These are phyloP conservation scores for Amaranthus cruentus DNA, from an alignment of 148 eudicot species.

Conservation along the genomic window DNA sequence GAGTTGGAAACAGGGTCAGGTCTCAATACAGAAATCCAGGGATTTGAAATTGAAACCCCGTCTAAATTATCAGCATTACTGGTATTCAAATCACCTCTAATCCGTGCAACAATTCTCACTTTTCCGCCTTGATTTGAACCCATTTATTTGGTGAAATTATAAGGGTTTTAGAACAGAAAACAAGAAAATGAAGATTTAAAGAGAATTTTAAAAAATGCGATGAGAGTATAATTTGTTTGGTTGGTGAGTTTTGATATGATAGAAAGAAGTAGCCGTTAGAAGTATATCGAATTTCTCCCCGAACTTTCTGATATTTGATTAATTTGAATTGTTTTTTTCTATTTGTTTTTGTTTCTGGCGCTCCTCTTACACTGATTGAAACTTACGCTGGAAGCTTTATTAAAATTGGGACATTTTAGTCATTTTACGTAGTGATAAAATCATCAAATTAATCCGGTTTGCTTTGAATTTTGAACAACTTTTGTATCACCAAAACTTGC, in stretches of 20 bases:
- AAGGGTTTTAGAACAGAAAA: slow-evolving; percentile 9
- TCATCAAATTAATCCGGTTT: neutral
- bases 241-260: neutral
- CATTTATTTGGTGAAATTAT: slow-evolving; percentile 13
- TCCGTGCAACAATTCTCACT: slow-evolving; percentile 51
- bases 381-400: slow-evolving; percentile 22
- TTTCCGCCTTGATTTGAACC: slow-evolving; percentile 25
- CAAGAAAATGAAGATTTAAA: neutral
- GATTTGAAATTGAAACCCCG: slow-evolving; percentile 16
- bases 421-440: neutral
- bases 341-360: slow-evolving; percentile 11
- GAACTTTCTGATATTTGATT: neutral
- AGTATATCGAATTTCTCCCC: neutral
- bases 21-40: slow-evolving; percentile 44
- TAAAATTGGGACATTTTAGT: neutral
- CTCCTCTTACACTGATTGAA: slow-evolving; percentile 19
- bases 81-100: slow-evolving; percentile 31
- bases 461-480: neutral
- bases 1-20: slow-evolving; percentile 17
- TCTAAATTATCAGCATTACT: slow-evolving; percentile 24
- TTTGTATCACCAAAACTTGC: neutral
- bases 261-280: slow-evolving; percentile 26
- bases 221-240: neutral
- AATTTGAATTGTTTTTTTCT: neutral
- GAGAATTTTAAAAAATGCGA: neutral